Base-by-base conservation (phyloP, 495 filamentous ascomycete genomes). In the Letharia lupina region DNA sequence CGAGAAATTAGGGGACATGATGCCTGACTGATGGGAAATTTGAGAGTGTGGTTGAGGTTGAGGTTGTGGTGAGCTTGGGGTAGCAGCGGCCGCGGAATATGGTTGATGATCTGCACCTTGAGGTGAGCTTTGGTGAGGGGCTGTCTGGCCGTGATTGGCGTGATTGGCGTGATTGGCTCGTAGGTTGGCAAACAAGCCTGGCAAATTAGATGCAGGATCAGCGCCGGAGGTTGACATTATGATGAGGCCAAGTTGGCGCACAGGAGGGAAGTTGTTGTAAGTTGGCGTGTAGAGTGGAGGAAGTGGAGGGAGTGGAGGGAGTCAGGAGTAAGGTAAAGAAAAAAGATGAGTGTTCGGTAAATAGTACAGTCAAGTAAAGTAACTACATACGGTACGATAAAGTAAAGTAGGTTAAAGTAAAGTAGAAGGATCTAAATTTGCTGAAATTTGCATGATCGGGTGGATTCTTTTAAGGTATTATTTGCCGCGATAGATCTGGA, bases 121-220 rank as follows among this genome's bases (percentile, higher is more conserved):
- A 40, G 44, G 42, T 33, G 61, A 41, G 56, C n/a, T 60, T 66
- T 33, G 68, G 65, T 65, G 71, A 69, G 23, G 70, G 63, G 62
- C 67, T 71, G 67, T 68, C 16, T 62, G 68, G 59, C 41, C 65
- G 63, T 23, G 68, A 62, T 64, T 70, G 66, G 60, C 66, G 59
- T 45, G 31, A 37, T 64, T 70, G 66, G 60, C 66, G 59, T 45
- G 31, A 37, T 65, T 75, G 63, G 67, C 48, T 58, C 70, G 68
- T 60, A 75, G 64, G 59, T 72, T 71, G 60, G 73, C 74, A 57
- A 74, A 74, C 20, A 73, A 68, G 50, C 56, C 66, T 63, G 75
- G 67, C 60, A 74, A 67, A 2, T 62, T 65, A 8, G 68, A 60
- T 54, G 66, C 64, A 62, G 68, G 70, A 60, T 70, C 70, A 54